phyloP scores from a whole-genome alignment of 2,329 filamentous ascomycete species.

The Colletotrichum noveboracense region DNA sequence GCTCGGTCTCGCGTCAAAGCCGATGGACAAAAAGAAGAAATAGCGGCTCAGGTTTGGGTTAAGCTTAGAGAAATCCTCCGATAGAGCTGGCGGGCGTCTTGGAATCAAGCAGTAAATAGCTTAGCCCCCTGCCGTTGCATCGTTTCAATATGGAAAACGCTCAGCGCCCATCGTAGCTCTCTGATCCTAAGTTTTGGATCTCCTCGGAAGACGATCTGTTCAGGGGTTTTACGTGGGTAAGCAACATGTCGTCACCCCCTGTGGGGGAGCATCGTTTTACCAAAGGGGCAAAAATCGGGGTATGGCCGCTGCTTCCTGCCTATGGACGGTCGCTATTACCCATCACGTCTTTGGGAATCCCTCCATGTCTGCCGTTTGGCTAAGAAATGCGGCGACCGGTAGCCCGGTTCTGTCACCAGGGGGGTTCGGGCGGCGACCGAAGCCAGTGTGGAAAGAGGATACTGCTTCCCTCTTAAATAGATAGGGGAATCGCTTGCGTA shows the following conservation, averaged over 20 bases:
- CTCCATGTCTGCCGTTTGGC: background rate
- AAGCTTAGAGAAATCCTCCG: background rate
- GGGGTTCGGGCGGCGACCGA: background rate
- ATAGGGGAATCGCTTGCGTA: background rate
- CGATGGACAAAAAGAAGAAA: background rate
- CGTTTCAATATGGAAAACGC: accelerated
- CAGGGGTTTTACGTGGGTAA: background rate
- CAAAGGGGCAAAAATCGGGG: background rate
- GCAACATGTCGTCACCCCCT: background rate
- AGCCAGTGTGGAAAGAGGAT: background rate
- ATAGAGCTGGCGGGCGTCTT: no score
- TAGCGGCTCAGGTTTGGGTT: background rate
- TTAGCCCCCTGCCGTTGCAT: accelerated
- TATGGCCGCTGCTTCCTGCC: background rate
- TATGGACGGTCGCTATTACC: background rate
- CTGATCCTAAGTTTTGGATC: background rate
- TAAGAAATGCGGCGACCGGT: background rate
- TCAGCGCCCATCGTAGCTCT: background rate
- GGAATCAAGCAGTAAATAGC: no score
- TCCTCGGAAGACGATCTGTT: background rate
- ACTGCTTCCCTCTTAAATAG: background rate
- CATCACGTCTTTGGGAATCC: background rate
- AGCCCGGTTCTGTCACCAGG: background rate
- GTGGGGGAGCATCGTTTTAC: background rate
- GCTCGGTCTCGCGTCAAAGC: background rate